Percentiles rank a stretch among this genome's conserved stretches.
phyloP scores from a whole-genome alignment of 139 green algal species.

The Eudorina sp. region DNA sequence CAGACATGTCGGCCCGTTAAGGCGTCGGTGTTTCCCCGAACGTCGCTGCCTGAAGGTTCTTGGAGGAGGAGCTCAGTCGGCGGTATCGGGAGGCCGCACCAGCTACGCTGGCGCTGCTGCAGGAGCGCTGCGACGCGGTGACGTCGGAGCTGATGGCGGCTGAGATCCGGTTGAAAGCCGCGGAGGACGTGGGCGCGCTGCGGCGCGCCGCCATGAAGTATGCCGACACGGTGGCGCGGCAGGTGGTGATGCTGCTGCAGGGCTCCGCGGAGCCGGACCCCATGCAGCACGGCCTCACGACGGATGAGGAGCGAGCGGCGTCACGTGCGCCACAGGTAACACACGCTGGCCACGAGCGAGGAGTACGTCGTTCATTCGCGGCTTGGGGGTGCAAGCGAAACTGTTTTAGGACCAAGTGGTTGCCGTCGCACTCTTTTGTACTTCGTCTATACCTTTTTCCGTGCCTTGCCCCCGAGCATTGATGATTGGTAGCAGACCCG shows the following conservation, averaged over 20 bases:
- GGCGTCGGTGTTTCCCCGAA: too few species aligned
- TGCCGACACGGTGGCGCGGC: slow-evolving; percentile 40
- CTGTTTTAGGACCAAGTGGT: too few species aligned
- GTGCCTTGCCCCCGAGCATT: too few species aligned
- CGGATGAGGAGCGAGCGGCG: slow-evolving; percentile 79
- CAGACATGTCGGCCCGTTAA: too few species aligned
- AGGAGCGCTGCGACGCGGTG: slow-evolving; percentile 83
- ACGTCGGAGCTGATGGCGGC: slow-evolving; percentile 76
- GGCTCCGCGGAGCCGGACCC: slow-evolving; percentile 84
- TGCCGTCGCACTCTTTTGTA: too few species aligned
- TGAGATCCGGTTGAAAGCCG: slow-evolving; percentile 73
- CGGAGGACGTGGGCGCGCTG: slow-evolving; percentile 77
- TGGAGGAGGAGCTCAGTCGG: slow-evolving; percentile 88
- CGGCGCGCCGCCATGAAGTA: slow-evolving; percentile 55
- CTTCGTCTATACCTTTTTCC: too few species aligned
- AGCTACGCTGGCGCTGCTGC: slow-evolving; percentile 86
- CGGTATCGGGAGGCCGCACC: slow-evolving; percentile 91
- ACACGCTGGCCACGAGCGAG: too few species aligned
- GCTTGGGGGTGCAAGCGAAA: too few species aligned
- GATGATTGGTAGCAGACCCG: too few species aligned
- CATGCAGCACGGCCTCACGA: slow-evolving; percentile 82
- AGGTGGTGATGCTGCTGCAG: slow-evolving; percentile 77
- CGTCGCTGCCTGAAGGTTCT: too few species aligned
- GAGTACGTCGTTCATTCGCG: too few species aligned
- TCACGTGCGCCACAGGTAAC: slow-evolving; percentile 41